A percentile compares a stretch with the other conserved stretches of the same genome.
Conservation (phyloP, 441 rosid species). For the Croton laevigatus region DNA sequence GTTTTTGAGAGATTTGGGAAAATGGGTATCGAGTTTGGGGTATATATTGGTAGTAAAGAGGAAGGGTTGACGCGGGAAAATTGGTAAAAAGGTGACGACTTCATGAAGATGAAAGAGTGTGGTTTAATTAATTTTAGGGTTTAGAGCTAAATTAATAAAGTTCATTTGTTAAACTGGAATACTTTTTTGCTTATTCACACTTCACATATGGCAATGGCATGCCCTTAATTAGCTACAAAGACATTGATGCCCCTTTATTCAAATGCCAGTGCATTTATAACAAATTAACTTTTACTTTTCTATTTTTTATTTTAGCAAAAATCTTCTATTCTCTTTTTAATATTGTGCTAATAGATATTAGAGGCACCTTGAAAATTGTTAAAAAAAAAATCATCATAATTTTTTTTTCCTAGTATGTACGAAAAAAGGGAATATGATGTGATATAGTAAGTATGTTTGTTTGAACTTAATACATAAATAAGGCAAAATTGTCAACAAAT, state of each 20-base stretch:
- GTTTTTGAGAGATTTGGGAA: constrained; percentile 6
- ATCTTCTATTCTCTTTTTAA: too few species aligned
- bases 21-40: constrained; percentile 25
- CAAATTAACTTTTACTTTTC: too few species aligned
- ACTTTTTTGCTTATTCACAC: not conserved
- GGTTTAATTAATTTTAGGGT: constrained; percentile 30
- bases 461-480: too few species aligned
- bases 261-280: too few species aligned
- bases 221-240: not conserved
- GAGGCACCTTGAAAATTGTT: too few species aligned
- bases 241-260: not conserved
- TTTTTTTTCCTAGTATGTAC: too few species aligned
- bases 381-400: too few species aligned
- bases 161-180: not conserved
- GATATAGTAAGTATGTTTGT: too few species aligned
- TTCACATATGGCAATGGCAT: not conserved
- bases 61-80: constrained; percentile 58
- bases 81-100: constrained; percentile 34
- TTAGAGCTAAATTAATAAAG: constrained; percentile 10
- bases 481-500: too few species aligned
- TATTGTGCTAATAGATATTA: too few species aligned
- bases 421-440: too few species aligned
- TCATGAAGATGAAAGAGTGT: constrained; percentile 39
- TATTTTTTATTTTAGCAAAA: too few species aligned
- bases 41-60: constrained; percentile 32